Evolutionary conservation across 768 basidiomycete genomes (phyloP), one percentile per base, ranked within the genome.

Genomic region (Mrakia gelida): DNA sequence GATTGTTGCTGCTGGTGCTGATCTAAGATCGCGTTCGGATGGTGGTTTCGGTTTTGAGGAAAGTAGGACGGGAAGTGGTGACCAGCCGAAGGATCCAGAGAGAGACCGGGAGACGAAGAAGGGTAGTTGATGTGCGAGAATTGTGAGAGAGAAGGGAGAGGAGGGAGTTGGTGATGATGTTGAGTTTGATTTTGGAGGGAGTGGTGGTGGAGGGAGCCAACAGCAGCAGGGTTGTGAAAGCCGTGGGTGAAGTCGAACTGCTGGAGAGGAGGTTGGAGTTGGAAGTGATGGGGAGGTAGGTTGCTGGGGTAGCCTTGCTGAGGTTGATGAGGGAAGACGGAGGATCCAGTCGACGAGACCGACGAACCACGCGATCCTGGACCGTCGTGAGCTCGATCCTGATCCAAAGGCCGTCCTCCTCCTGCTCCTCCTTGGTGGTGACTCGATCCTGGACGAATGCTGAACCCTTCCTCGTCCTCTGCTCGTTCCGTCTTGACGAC

Each of bases 1-100:
- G 28, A 52, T 3, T 73, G 72, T 6, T 73, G 72, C n/a, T 72
- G 71, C 5, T 73, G 73, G 9, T 73, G 52, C 26, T 73, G 61
- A 18, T 52, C 52, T 15, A 26, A 21, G 23, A 30, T 30, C 34
- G 41, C 5, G 32, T 32, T 23, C n/a, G 3, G 52, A 9, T 34
- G 54, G 5, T 52, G 38, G 59, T 59, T 59, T 28, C 26, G 26
- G n/a, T 59, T 59, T 28, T n/a, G 59, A 8, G 59, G 6, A 11
- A n/a, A 28, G 23, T 59, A 28, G n/a, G 59, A 5, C 11, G 23
- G 28, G n/a, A n/a, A 59, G 59, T 26, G 28, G 16, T 23, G 4
- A 2, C 54, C 54, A 56, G 54, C 26, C 26, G 54, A 23, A 9
- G n/a, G 26, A 2, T 28, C 59, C 11, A 18, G 1, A 21, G 49